phyloP scores from a whole-genome alignment of 768 basidiomycete species.

The Pisolithus tinctorius region DNA sequence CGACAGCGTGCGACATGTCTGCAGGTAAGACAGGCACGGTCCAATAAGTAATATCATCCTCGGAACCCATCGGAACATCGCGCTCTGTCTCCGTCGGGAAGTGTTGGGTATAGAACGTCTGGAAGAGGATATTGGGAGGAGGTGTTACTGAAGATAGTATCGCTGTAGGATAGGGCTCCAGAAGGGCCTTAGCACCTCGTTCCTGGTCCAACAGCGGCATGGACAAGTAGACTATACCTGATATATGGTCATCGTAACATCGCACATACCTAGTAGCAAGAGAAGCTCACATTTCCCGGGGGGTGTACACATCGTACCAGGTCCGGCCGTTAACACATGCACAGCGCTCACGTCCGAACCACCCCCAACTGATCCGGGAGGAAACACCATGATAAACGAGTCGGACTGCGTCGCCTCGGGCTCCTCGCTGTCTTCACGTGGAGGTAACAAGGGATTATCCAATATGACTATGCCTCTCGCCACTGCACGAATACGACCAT shows the following conservation, averaged over 20 bases:
- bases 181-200: conserved; percentile 32
- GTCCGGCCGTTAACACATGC: conserved; percentile 62
- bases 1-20: conserved; percentile 46
- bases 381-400: conserved; percentile 67
- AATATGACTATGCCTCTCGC: conserved; percentile 50
- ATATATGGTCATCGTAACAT: conserved; percentile 1
- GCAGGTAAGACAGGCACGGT: conserved; percentile 21
- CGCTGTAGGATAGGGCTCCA: conserved; percentile 50
- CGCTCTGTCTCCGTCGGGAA: conserved; percentile 5
- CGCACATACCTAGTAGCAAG: not conserved
- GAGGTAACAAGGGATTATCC: conserved; percentile 25
- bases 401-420: conserved; percentile 33
- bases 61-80: not conserved
- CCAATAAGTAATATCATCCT: conserved; percentile 3
- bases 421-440: conserved; percentile 16
- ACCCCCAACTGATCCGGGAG: conserved; percentile 49
- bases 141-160: conserved; percentile 27
- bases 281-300: conserved; percentile 52
- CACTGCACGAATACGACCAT: conserved; percentile 15
- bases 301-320: conserved; percentile 69
- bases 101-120: conserved; percentile 50
- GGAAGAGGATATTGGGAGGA: conserved; percentile 38
- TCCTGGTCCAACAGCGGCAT: conserved; percentile 36
- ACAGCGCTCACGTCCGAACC: conserved; percentile 47
- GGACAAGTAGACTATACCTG: conserved; percentile 56